phyloP scores from a whole-genome alignment of 192 early-diverging fungal genomes.

The Haplosporangium gracile region DNA sequence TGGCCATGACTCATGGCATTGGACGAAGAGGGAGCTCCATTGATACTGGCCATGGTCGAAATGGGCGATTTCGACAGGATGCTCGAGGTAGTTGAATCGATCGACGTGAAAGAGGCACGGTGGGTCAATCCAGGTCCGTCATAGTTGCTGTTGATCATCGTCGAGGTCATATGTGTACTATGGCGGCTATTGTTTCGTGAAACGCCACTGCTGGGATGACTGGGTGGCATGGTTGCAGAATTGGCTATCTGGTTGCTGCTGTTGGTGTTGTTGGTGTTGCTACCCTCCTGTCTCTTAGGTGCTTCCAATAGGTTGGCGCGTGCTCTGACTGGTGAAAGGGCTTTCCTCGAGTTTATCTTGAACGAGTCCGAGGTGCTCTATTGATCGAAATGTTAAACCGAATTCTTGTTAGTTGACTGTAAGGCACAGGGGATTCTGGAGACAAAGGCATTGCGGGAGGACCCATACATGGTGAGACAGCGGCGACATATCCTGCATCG shows the following conservation, averaged over 20 bases:
- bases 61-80: conserved; percentile 23
- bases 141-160: background rate
- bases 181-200: conserved; percentile 9
- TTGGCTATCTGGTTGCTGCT: conserved; percentile 11
- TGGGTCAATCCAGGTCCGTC: conserved; percentile 17
- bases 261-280: conserved; percentile 9
- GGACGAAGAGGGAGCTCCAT: conserved; percentile 25
- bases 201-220: background rate
- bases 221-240: conserved; percentile 2
- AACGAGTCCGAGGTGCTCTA: conserved; percentile 1
- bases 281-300: conserved; percentile 20
- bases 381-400: background rate
- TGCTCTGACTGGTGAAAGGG: conserved; percentile 18
- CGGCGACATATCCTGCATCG: background rate
- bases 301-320: conserved; percentile 19
- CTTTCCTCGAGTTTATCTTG: conserved; percentile 13
- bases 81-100: conserved; percentile 43
- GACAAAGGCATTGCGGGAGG: background rate
- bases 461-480: background rate
- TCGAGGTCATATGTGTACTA: background rate
- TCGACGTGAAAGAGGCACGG: conserved; percentile 31
- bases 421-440: background rate
- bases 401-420: too few relatives aligned
- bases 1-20: background rate
- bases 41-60: conserved; percentile 49